Percentiles rank a stretch among this genome's conserved stretches.
These are phyloP conservation scores for Phytopythium kandeliae DNA, from an alignment of 352 stramenopile genomes.

Conservation along the genomic window DNA sequence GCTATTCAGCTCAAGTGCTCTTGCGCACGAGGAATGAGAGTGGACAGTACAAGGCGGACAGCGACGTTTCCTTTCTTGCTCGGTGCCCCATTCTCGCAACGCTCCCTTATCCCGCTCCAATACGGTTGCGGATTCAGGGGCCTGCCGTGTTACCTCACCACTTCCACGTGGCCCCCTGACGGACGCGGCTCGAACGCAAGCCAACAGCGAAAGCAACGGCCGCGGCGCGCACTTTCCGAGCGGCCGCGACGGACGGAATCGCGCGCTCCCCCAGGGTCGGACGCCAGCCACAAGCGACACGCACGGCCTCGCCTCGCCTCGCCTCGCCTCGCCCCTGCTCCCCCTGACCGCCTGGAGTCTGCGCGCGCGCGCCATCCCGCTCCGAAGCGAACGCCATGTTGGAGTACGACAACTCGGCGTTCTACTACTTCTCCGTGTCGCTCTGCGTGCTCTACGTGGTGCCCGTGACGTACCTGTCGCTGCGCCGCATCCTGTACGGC, in stretches of 20 bases:
- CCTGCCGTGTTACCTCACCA: constrained; percentile 3
- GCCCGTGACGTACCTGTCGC: constrained; percentile 91
- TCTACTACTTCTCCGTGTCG: constrained; percentile 99
- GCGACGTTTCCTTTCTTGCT: background rate
- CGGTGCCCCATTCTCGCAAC: background rate
- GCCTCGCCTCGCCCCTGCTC: background rate
- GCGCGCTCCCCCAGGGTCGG: background rate
- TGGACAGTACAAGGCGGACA: background rate
- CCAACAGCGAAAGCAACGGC: constrained; percentile 5
- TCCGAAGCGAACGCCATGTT: constrained; percentile 64
- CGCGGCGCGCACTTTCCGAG: constrained; percentile 7
- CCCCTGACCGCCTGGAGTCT: background rate
- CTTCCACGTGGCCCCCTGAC: constrained; percentile 7
- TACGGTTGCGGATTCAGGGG: background rate
- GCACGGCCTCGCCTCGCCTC: background rate
- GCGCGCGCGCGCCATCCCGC: background rate
- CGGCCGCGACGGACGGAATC: background rate
- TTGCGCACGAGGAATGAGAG: background rate
- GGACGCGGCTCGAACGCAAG: no score
- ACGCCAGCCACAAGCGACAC: background rate
- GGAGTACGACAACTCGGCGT: constrained; percentile 99
- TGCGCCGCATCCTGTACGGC: constrained; percentile 83
- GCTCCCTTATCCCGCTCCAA: background rate
- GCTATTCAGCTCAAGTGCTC: background rate
- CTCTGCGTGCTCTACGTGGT: constrained; percentile 95